Evolutionary conservation across 805 yeast genomes (phyloP).

Genomic region (Wickerhamomyces strasburgensis): DNA sequence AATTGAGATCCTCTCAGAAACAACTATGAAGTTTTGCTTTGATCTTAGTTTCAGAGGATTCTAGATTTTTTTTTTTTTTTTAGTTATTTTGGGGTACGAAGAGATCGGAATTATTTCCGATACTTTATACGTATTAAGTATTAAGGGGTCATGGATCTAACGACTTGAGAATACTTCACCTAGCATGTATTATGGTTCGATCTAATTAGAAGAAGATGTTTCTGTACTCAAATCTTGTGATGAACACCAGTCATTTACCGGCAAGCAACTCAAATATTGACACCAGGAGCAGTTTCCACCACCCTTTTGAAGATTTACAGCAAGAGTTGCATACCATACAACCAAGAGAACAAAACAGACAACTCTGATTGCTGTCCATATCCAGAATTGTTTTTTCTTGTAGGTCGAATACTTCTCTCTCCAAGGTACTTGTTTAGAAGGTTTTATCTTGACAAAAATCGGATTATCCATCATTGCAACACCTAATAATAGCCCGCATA

Average conservation of each 20-base stretch:
- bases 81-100: neutral
- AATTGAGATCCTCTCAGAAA: too few species aligned
- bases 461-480: constrained; percentile 54
- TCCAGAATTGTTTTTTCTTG: constrained; percentile 37
- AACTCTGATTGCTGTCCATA: constrained; percentile 50
- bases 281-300: constrained; percentile 64
- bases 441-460: constrained; percentile 29
- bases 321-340: constrained; percentile 45
- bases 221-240: constrained; percentile 29
- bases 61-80: neutral
- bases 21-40: too few species aligned
- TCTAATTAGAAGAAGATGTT: neutral
- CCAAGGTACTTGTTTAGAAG: constrained; percentile 7
- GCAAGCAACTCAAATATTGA: constrained; percentile 65
- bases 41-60: neutral
- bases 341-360: constrained; percentile 40
- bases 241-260: constrained; percentile 69
- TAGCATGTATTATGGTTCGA: too few species aligned
- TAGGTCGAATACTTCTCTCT: constrained; percentile 18
- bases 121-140: neutral
- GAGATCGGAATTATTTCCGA: neutral
- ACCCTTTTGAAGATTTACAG: constrained; percentile 44
- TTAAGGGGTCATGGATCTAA: neutral
- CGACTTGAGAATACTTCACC: neutral
- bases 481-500: constrained; percentile 51